Conservation (phyloP, 495 filamentous ascomycete genomes). For the Haplographium delicatum region DNA sequence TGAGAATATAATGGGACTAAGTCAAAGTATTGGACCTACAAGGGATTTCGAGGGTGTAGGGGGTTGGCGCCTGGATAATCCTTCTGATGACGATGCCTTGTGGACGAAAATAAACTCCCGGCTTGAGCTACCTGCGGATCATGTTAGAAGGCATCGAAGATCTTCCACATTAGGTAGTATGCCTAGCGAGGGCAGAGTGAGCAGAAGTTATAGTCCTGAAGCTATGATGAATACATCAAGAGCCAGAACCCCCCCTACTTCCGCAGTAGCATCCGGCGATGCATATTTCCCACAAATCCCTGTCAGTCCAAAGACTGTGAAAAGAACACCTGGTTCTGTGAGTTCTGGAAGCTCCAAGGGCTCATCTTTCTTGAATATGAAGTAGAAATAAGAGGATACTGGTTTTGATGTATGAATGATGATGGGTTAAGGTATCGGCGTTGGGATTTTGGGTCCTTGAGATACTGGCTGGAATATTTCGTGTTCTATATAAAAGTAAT, state of each 20-base stretch:
- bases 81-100: conserved; percentile 52
- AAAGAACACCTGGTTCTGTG: conserved; percentile 3
- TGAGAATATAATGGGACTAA: conserved; percentile 29
- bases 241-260: conserved; percentile 31
- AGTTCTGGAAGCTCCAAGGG: conserved; percentile 21
- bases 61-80: conserved; percentile 60
- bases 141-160: conserved; percentile 22
- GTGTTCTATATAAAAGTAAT: not conserved
- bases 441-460: not conserved
- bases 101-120: conserved; percentile 74
- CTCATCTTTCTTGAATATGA: conserved; percentile 18
- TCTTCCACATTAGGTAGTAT: conserved; percentile 19
- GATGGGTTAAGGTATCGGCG: not conserved
- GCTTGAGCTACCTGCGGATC: conserved; percentile 54
- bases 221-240: conserved; percentile 31
- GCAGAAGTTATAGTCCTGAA: conserved; percentile 18
- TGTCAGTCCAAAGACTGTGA: conserved; percentile 5
- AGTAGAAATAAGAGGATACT: conserved; percentile 9
- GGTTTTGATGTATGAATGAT: not conserved
- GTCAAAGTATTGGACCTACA: conserved; percentile 39
- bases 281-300: conserved; percentile 17
- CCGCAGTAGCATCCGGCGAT: conserved; percentile 8
- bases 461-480: not conserved
- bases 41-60: conserved; percentile 86
- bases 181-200: conserved; percentile 1